phyloP scores from a whole-genome alignment of 495 filamentous ascomycete genomes.

The Penicillium diatomitis region DNA sequence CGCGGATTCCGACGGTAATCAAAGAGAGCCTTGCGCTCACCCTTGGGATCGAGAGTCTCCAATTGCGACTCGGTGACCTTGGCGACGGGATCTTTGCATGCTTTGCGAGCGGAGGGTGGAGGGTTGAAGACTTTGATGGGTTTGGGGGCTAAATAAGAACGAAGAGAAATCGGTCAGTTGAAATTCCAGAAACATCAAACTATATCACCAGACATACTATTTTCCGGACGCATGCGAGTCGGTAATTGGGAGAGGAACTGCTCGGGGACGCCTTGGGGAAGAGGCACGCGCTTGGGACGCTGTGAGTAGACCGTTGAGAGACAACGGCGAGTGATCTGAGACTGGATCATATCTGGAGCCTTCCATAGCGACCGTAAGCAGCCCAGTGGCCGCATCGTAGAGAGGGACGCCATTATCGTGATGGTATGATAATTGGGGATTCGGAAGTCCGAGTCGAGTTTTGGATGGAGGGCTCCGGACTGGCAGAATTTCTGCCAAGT shows the following conservation, averaged over 20 bases:
- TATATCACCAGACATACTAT: slow-evolving; percentile 14
- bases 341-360: slow-evolving; percentile 37
- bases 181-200: no score
- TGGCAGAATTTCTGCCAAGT: slow-evolving; percentile 39
- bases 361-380: slow-evolving; percentile 49
- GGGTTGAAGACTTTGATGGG: slow-evolving; percentile 46
- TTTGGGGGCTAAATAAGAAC: slow-evolving; percentile 23
- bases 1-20: slow-evolving; percentile 61
- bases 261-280: slow-evolving; percentile 33
- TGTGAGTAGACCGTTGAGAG: slow-evolving; percentile 34
- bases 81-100: slow-evolving; percentile 52
- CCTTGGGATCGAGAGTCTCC: slow-evolving; percentile 67
- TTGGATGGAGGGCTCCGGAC: slow-evolving; percentile 16
- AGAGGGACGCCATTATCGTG: slow-evolving; percentile 48
- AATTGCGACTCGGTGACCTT: slow-evolving; percentile 58
- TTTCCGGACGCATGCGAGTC: slow-evolving; percentile 24
- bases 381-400: slow-evolving; percentile 55
- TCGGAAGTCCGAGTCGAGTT: slow-evolving; percentile 24
- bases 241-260: slow-evolving; percentile 37
- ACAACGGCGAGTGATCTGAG: slow-evolving; percentile 29
- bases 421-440: slow-evolving; percentile 9
- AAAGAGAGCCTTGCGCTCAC: slow-evolving; percentile 73
- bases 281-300: slow-evolving; percentile 26
- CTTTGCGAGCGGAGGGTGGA: slow-evolving; percentile 33
- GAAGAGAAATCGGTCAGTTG: slow-evolving; percentile 8